These are phyloP conservation scores for Phaeoacremonium minimum DNA, from an alignment of 2,329 filamentous ascomycete species.

Conservation along the genomic window DNA sequence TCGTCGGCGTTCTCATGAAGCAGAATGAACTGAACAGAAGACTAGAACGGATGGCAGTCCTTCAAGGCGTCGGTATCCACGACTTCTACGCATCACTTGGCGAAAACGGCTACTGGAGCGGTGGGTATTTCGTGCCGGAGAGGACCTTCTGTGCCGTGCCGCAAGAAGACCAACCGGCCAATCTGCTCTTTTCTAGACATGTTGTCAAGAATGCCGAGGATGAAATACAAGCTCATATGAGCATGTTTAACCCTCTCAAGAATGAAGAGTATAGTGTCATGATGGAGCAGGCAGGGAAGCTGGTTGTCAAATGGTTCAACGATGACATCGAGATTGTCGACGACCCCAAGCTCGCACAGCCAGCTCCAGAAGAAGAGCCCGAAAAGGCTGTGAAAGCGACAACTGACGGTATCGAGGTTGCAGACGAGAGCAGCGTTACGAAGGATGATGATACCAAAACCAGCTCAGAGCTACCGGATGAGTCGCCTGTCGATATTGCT, in stretches of 20 bases:
- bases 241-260: conserved; percentile 57
- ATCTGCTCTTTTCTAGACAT: conserved; percentile 40
- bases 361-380: conserved; percentile 12
- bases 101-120: conserved; percentile 60
- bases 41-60: conserved; percentile 55
- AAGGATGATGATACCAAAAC: conserved; percentile 26
- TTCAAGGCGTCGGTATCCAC: conserved; percentile 63
- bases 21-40: conserved; percentile 67
- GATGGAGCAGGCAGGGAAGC: conserved; percentile 52
- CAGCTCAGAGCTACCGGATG: conserved; percentile 29
- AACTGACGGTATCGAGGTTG: conserved; percentile 9
- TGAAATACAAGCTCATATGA: conserved; percentile 70
- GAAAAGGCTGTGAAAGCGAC: conserved; percentile 19
- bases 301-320: conserved; percentile 54
- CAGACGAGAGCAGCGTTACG: conserved; percentile 5
- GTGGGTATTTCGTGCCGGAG: conserved; percentile 57
- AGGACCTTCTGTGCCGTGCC: conserved; percentile 74
- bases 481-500: conserved; percentile 49
- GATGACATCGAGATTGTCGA: conserved; percentile 40
- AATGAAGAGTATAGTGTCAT: conserved; percentile 63
- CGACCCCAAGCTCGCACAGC: conserved; percentile 24
- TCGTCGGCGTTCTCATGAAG: conserved; percentile 75
- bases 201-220: conserved; percentile 64
- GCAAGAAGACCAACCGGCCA: conserved; percentile 38
- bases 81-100: conserved; percentile 77